Evolutionary conservation across 1,284 basidiomycete genomes (phyloP).

Genomic region (Puccinia horiana): DNA sequence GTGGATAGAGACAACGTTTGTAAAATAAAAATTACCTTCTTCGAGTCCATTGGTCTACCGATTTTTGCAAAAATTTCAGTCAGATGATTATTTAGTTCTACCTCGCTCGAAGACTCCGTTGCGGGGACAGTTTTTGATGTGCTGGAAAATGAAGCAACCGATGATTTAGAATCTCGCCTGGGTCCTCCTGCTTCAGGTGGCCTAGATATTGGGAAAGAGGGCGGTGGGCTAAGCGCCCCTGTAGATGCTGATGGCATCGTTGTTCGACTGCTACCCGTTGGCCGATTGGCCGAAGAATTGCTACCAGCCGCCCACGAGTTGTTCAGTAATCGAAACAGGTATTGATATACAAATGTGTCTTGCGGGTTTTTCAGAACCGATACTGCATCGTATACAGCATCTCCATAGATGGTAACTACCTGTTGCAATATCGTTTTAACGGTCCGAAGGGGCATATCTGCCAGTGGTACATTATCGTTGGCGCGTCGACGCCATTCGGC

Average conservation of each 20-base stretch:
- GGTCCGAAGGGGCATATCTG: conserved; percentile 93
- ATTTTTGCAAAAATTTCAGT: conserved; percentile 49
- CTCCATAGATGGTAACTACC: conserved; percentile 67
- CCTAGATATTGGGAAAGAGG: neutral
- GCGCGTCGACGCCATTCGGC: conserved; percentile 92
- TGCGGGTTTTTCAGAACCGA: conserved; percentile 56
- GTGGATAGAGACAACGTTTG: neutral
- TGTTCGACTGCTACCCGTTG: neutral
- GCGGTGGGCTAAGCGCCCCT: neutral
- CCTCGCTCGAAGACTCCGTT: conserved; percentile 32
- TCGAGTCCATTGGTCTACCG: conserved; percentile 45
- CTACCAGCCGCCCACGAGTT: conserved; percentile 48
- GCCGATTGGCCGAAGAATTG: conserved; percentile 14
- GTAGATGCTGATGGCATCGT: neutral
- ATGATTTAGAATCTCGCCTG: conserved; percentile 35
- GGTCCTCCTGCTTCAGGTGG: neutral
- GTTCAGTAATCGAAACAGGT: conserved; percentile 68
- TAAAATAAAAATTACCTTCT: conserved; percentile 30
- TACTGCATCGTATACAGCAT: conserved; percentile 60
- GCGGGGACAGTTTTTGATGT: neutral
- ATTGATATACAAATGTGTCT: conserved; percentile 59
- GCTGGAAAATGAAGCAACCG: conserved; percentile 26
- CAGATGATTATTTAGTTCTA: conserved; percentile 44
- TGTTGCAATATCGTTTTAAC: conserved; percentile 98
- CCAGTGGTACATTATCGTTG: conserved; percentile 84